Percentiles rank a stretch among this genome's conserved stretches.
Conservation (phyloP, 2,329 filamentous ascomycete genomes). For the Fusarium sp. region DNA sequence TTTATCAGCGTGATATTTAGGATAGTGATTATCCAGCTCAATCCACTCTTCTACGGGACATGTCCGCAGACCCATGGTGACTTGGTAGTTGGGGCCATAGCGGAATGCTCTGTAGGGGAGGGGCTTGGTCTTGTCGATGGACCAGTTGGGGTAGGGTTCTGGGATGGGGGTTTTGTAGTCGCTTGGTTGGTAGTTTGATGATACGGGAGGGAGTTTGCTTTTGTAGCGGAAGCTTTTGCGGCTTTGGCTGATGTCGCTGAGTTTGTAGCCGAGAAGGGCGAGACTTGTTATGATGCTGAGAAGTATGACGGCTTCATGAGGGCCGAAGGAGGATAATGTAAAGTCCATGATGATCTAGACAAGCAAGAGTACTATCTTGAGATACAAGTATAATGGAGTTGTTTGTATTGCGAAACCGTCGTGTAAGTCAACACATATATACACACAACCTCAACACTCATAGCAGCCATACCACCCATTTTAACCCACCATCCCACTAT, state of each 20-base stretch:
- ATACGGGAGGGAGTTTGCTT: slow-evolving; percentile 25
- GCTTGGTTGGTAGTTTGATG: slow-evolving; percentile 19
- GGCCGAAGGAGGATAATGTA: slow-evolving; percentile 5
- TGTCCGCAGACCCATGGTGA: slow-evolving; percentile 81
- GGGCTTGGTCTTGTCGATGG: slow-evolving; percentile 74
- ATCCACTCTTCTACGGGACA: slow-evolving; percentile 82
- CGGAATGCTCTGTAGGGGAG: slow-evolving; percentile 83
- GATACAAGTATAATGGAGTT: background rate
- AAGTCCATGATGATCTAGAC: slow-evolving; percentile 6
- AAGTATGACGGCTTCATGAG: slow-evolving; percentile 25
- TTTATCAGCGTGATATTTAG: slow-evolving; percentile 79
- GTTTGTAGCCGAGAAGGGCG: slow-evolving; percentile 24
- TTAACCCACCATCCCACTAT: slow-evolving; percentile 2
- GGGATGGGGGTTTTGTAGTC: slow-evolving; percentile 70
- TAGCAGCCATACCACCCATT: slow-evolving; percentile 1
- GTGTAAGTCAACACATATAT: slow-evolving; percentile 25
- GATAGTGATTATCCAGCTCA: slow-evolving; percentile 84
- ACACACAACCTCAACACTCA: background rate
- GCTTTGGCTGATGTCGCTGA: slow-evolving; percentile 10
- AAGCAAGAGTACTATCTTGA: background rate
- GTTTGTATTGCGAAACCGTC: background rate
- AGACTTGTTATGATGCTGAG: slow-evolving; percentile 23
- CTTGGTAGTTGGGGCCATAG: slow-evolving; percentile 79
- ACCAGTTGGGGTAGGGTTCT: slow-evolving; percentile 75
- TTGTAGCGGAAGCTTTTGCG: slow-evolving; percentile 13